These are phyloP conservation scores for Aechmea fasciata DNA, from an alignment of 176 grass and related monocot species.

Conservation along the genomic window DNA sequence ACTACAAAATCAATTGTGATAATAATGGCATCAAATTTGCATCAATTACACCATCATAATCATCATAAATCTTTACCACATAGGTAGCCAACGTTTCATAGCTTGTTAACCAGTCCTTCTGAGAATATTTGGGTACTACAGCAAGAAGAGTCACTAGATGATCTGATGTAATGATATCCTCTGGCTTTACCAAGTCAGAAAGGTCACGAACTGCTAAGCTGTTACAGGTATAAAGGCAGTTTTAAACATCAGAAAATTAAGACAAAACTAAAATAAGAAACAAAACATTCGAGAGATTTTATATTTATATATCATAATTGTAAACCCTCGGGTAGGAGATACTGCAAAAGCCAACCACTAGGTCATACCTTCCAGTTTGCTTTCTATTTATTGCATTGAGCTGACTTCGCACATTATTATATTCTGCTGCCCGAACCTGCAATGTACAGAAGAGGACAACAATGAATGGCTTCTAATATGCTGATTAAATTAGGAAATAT, in stretches of 20 bases:
- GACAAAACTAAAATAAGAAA: not conserved
- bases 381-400: constrained; percentile 93
- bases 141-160: constrained; percentile 96
- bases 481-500: not conserved
- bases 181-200: constrained; percentile 76
- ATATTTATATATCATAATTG: not conserved
- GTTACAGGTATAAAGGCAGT: not conserved
- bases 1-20: constrained; percentile 1
- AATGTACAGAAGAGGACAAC: not conserved
- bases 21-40: not conserved
- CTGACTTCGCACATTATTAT: constrained; percentile 91
- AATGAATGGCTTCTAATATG: not conserved
- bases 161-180: constrained; percentile 77
- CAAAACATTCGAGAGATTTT: not conserved
- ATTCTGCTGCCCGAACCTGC: constrained; percentile 73
- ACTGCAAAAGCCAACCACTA: not conserved
- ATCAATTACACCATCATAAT: not conserved
- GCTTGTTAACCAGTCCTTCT: constrained; percentile 87
- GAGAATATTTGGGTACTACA: constrained; percentile 84
- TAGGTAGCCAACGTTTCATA: constrained; percentile 76
- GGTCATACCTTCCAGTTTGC: constrained; percentile 85
- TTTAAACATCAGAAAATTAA: not conserved
- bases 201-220: constrained; percentile 90
- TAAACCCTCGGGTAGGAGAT: not conserved
- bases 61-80: constrained; percentile 51